Evolutionary conservation across 768 basidiomycete genomes (phyloP).

Genomic region (Galerina marginata): DNA sequence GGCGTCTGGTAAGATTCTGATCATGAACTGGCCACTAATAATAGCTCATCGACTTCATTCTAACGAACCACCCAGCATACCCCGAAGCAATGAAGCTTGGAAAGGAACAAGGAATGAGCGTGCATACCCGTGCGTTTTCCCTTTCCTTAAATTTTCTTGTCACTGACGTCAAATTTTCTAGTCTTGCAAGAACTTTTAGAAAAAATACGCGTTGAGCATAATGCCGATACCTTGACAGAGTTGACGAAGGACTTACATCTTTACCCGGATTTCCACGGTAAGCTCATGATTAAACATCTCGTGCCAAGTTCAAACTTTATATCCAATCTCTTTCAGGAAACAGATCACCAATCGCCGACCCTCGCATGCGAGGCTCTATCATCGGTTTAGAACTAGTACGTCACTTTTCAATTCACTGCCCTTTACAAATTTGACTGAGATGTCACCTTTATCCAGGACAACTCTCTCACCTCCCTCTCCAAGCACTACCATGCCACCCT

Average conservation of each 20-base stretch:
- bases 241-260: conserved; percentile 90
- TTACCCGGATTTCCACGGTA: conserved; percentile 95
- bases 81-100: conserved; percentile 67
- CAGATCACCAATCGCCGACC: conserved; percentile 93
- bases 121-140: conserved; percentile 54
- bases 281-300: background rate
- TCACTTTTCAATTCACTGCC: conserved; percentile 1
- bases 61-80: conserved; percentile 91
- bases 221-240: conserved; percentile 72
- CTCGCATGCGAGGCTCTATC: conserved; percentile 93
- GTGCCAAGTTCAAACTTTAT: background rate
- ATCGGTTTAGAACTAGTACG: conserved; percentile 81
- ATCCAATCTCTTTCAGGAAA: conserved; percentile 64
- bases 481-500: conserved; percentile 90
- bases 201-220: conserved; percentile 59
- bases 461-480: conserved; percentile 79
- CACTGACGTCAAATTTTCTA: conserved; percentile 27
- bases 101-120: conserved; percentile 60
- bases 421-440: background rate
- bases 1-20: background rate
- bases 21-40: background rate
- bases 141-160: background rate
- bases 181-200: conserved; percentile 81
- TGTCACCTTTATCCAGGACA: conserved; percentile 50
- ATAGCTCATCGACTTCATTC: conserved; percentile 91